These are phyloP conservation scores for Epichloe bromicola DNA, from an alignment of 2,329 filamentous ascomycete species.

Conservation along the genomic window DNA sequence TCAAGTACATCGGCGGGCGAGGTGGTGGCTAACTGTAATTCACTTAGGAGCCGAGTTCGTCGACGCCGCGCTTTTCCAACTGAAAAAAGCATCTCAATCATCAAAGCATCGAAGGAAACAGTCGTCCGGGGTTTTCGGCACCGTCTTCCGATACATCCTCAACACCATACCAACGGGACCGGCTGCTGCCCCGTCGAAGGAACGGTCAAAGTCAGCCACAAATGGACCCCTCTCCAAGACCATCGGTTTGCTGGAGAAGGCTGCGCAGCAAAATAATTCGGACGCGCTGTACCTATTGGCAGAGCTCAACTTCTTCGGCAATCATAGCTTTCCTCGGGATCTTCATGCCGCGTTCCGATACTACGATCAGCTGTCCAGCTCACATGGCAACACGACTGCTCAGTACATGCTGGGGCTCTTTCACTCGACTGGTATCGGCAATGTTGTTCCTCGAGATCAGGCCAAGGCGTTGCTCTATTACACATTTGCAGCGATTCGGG, in stretches of 20 bases:
- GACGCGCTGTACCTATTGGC: constrained; percentile 84
- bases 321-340: constrained; percentile 76
- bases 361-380: constrained; percentile 64
- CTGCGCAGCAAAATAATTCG: constrained; percentile 46
- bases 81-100: constrained; percentile 35
- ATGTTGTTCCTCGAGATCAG: constrained; percentile 70
- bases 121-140: constrained; percentile 29
- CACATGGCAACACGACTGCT: constrained; percentile 78
- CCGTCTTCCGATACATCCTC: constrained; percentile 29
- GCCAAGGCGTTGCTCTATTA: constrained; percentile 88
- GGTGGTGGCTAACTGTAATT: background rate
- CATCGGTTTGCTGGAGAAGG: constrained; percentile 38
- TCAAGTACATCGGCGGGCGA: background rate
- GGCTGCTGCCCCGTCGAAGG: constrained; percentile 30
- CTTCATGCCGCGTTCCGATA: constrained; percentile 66
- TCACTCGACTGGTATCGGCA: constrained; percentile 85
- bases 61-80: constrained; percentile 35
- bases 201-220: constrained; percentile 14
- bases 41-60: constrained; percentile 38
- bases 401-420: constrained; percentile 94
- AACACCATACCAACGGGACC: constrained; percentile 38
- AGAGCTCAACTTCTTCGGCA: constrained; percentile 94
- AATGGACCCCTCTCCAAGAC: constrained; percentile 35
- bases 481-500: constrained; percentile 77
- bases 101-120: constrained; percentile 30